Percentiles rank a stretch among this genome's conserved stretches.
phyloP scores from a whole-genome alignment of 345 rosid genomes.

The Rubroshorea leprosula region DNA sequence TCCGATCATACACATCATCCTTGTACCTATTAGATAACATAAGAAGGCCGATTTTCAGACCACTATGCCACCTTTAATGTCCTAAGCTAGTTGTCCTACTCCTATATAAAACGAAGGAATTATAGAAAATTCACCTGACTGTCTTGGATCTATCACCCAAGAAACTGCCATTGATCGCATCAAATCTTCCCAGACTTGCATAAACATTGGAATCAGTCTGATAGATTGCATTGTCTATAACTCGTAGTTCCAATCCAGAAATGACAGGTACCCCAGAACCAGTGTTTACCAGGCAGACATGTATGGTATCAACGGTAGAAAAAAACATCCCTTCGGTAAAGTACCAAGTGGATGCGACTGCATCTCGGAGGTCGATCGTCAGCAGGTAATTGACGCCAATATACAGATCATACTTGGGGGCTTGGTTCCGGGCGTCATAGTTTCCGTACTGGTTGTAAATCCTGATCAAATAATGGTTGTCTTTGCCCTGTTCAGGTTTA shows the following conservation, averaged over 20 bases:
- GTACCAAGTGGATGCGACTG: accelerated
- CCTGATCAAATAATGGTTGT: conserved; percentile 3
- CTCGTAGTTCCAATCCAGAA: background rate
- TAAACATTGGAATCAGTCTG: conserved; percentile 5
- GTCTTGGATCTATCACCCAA: no score
- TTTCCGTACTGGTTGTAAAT: background rate
- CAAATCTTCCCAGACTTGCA: no score
- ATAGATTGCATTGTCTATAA: background rate
- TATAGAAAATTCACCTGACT: no score
- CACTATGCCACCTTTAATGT: no score
- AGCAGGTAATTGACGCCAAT: background rate
- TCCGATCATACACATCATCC: no score
- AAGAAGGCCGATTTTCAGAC: no score
- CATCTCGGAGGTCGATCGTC: conserved; percentile 2
- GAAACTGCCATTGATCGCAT: no score
- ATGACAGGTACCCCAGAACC: background rate
- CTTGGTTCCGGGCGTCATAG: background rate
- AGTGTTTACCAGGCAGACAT: conserved; percentile 12
- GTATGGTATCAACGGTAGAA: background rate
- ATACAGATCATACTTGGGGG: background rate
- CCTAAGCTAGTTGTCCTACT: no score
- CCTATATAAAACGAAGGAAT: no score
- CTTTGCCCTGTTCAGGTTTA: background rate
- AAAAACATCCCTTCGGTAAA: background rate
- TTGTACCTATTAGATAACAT: no score